A percentile compares a stretch with the other conserved stretches of the same genome.
Conservation (phyloP, 2,329 filamentous ascomycete genomes). For the Dryadomyces sulphureus region DNA sequence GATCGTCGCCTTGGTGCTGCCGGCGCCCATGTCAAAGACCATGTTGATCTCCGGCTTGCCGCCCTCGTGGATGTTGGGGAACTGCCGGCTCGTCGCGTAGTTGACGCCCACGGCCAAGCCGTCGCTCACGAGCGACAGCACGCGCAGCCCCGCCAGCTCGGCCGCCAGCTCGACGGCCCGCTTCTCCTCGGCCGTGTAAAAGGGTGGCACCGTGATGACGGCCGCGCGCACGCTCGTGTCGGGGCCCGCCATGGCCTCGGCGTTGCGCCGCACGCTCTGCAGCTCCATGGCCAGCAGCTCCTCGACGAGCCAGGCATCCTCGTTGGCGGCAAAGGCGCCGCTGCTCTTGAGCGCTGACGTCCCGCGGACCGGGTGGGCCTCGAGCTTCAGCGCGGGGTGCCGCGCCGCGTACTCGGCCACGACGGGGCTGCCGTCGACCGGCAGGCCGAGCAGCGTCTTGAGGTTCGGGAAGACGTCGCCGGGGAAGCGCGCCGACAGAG, state of each 20-base stretch:
- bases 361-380: slow-evolving; percentile 41
- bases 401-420: slow-evolving; percentile 57
- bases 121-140: slow-evolving; percentile 75
- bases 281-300: slow-evolving; percentile 94
- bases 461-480: slow-evolving; percentile 90
- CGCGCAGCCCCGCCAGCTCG: slow-evolving; percentile 73
- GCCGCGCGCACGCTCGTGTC: slow-evolving; percentile 61
- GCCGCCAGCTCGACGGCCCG: slow-evolving; percentile 73
- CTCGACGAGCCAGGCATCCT: slow-evolving; percentile 65
- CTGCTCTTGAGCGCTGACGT: slow-evolving; percentile 75
- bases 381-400: slow-evolving; percentile 65
- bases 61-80: slow-evolving; percentile 69
- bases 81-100: slow-evolving; percentile 83
- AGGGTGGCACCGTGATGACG: slow-evolving; percentile 80
- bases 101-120: slow-evolving; percentile 86
- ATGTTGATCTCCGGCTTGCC: slow-evolving; percentile 82
- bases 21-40: slow-evolving; percentile 95
- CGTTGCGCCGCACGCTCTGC: slow-evolving; percentile 80
- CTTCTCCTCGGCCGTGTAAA: slow-evolving; percentile 84
- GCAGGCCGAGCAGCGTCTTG: slow-evolving; percentile 75
- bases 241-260: slow-evolving; percentile 66
- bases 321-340: slow-evolving; percentile 40
- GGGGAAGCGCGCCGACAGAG: slow-evolving; percentile 74
- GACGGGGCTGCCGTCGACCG: slow-evolving; percentile 37
- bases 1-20: slow-evolving; percentile 80